Evolutionary conservation across 2,329 filamentous ascomycete species (phyloP).

Genomic region (Drechslerella coelobrocha): DNA sequence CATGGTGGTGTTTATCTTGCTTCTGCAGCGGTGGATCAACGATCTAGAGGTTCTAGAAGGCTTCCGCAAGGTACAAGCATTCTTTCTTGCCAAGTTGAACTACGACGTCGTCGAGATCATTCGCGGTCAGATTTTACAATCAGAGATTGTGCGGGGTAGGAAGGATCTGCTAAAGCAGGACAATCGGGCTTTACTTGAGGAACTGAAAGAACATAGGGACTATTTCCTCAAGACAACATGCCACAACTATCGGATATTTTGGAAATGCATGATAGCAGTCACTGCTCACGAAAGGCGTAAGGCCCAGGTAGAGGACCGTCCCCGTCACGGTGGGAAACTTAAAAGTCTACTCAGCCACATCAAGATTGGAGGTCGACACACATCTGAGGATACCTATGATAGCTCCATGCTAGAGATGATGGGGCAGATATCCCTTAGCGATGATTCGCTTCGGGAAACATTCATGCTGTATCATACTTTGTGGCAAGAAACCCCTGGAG

Average conservation of each 20-base stretch:
- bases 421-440: background rate
- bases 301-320: background rate
- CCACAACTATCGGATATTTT: constrained; percentile 2
- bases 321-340: background rate
- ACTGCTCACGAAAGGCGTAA: background rate
- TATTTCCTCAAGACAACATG: constrained; percentile 17
- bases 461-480: constrained; percentile 2
- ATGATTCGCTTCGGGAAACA: background rate
- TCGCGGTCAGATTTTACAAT: constrained; percentile 12
- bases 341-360: background rate
- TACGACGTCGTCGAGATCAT: constrained; percentile 26
- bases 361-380: background rate
- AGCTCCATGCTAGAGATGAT: background rate
- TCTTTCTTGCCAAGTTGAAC: constrained; percentile 12
- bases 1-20: constrained; percentile 9
- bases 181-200: background rate
- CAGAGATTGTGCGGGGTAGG: constrained; percentile 4
- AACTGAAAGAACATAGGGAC: constrained; percentile 16
- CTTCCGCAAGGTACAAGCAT: background rate
- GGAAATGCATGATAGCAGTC: constrained; percentile 1
- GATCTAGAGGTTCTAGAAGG: constrained; percentile 17
- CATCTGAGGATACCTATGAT: background rate
- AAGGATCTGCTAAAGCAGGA: constrained; percentile 6
- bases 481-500: constrained; percentile 3
- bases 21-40: constrained; percentile 28